Percentiles rank a stretch among this genome's conserved stretches.
phyloP scores from a whole-genome alignment of 305 asterid genomes.

The Fraxinus latifolia region DNA sequence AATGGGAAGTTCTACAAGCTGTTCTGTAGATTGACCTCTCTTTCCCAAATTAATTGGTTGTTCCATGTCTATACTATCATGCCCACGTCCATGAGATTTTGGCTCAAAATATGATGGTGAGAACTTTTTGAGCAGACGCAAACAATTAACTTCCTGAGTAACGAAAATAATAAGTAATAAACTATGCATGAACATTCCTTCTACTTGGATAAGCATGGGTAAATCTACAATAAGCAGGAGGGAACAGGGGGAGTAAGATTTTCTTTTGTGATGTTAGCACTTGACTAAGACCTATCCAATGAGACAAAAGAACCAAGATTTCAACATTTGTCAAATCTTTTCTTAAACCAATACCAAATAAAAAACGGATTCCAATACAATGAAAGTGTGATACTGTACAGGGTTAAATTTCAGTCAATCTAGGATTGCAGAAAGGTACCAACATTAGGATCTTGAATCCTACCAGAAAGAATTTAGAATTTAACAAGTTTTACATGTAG shows the following conservation, averaged over 20 bases:
- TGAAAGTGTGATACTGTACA: not conserved
- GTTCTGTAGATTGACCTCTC: constrained; percentile 72
- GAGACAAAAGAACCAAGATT: not conserved
- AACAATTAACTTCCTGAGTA: constrained; percentile 65
- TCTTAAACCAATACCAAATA: not conserved
- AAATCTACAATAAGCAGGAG: not conserved
- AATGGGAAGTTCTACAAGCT: constrained; percentile 80
- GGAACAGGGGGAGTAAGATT: not conserved
- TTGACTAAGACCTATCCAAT: not conserved
- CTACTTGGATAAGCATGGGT: not conserved
- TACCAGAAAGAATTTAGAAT: not conserved
- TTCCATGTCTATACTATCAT: constrained; percentile 43
- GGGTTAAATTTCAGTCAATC: not conserved
- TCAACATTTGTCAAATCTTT: not conserved
- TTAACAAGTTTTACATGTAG: not conserved
- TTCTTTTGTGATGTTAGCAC: not conserved
- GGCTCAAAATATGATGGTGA: constrained; percentile 68
- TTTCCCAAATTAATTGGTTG: constrained; percentile 43
- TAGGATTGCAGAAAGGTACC: not conserved
- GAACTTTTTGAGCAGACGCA: constrained; percentile 72
- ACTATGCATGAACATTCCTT: constrained; percentile 8
- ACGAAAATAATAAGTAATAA: constrained; percentile 18
- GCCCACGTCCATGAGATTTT: constrained; percentile 43
- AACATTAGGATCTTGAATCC: not conserved
- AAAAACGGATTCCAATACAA: not conserved